Base-by-base conservation (phyloP, 176 grass and related monocot species). In the Hyparrhenia diplandra region DNA sequence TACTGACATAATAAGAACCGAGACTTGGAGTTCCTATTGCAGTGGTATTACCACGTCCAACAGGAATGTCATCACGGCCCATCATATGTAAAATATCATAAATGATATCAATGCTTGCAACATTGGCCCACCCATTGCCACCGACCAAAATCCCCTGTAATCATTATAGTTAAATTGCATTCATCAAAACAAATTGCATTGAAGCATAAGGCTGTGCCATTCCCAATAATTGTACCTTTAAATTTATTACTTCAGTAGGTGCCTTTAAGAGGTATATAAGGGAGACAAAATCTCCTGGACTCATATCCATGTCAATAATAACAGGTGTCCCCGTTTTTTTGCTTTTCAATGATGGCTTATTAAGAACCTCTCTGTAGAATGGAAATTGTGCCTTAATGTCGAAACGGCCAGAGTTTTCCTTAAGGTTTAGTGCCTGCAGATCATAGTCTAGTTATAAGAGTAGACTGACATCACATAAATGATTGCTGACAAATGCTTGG, bases 11-110 rank as follows among this genome's bases (percentile, higher is more conserved):
- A 61, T 90, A 65, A 64, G 92, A 98, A 31, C 88, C 90, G 42
- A 92, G 83, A 60, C 2, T 83, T 21, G 86, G 74, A 52, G 83
- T 91, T 32, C 88, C 92, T 74, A 94, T 69, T 52, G 95, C 95
- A 36, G 90, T 89, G 24, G 88, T 18, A 78, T 85, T 94, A 70
- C 95, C 95, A 51, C 84, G 86, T 16, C 95, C 95, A 43, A 94
- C 92, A 72, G 88, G 92, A 87, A 98, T 92, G 74, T 98, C 92
- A 72, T 94, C 95, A 10, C 84, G 92, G 10, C 95, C 92, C 95
- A 98, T 98, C 95, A 94, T 94, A 63, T 94, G 90, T 18, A 94
- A 86, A 18, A 98, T 80, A 67, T 94, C 92, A 42, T 94, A 94
- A 86, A 94, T 68, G 1, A 94, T 71, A 55, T 98, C 92, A 73